Conservation (phyloP, 192 early-diverging fungal genomes). For the Pilobolus umbonatus region DNA sequence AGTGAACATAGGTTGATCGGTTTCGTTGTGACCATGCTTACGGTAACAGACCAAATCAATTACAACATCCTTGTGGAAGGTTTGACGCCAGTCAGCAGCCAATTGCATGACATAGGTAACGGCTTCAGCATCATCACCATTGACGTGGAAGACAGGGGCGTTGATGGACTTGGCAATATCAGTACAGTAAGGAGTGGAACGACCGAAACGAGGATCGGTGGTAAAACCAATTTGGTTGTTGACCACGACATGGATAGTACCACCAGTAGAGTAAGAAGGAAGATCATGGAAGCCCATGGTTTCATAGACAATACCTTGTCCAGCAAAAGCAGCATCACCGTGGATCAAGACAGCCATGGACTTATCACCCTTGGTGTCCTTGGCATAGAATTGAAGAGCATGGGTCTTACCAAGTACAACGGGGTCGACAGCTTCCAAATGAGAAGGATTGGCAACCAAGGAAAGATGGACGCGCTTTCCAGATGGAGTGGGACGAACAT, state of each 20-base stretch:
- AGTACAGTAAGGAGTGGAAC: constrained; percentile 94
- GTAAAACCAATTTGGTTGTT: constrained; percentile 99
- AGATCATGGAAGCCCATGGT: constrained; percentile 94
- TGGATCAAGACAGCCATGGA: constrained; percentile 94
- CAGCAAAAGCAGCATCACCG: constrained; percentile 98
- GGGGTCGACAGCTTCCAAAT: constrained; percentile 96
- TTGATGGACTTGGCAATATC: constrained; percentile 96
- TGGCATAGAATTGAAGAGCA: constrained; percentile 90
- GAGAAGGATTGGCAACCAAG: constrained; percentile 97
- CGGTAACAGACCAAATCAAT: constrained; percentile 97
- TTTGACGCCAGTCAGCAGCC: constrained; percentile 94
- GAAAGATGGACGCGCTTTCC: constrained; percentile 97
- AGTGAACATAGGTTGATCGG: constrained; percentile 97
- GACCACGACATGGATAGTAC: constrained; percentile 94
- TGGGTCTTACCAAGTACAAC: constrained; percentile 98
- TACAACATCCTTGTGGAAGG: constrained; percentile 95
- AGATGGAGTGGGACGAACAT: constrained; percentile 91
- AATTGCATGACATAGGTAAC: constrained; percentile 93
- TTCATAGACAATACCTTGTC: constrained; percentile 97
- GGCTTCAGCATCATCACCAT: constrained; percentile 96
- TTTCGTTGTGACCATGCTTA: constrained; percentile 98
- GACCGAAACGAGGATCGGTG: constrained; percentile 92
- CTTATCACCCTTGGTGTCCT: constrained; percentile 76
- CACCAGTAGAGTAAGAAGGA: constrained; percentile 93
- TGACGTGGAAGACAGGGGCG: constrained; percentile 98